Conservation (phyloP, 2,329 filamentous ascomycete genomes). For the Phialophora tarda region DNA sequence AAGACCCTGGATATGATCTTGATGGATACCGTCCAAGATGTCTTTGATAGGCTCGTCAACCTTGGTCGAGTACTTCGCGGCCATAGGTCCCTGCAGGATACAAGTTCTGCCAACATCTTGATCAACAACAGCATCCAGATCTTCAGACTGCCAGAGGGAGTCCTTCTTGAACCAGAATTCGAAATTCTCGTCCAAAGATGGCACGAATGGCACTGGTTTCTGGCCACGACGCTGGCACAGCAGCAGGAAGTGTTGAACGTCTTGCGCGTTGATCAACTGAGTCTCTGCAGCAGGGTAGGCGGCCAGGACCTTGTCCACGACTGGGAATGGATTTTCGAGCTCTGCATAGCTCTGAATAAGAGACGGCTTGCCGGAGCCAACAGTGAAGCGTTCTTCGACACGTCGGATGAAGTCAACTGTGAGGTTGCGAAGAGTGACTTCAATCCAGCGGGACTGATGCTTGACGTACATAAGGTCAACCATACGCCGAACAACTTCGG, state of each 20-base stretch:
- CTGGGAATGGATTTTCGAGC: constrained; percentile 77
- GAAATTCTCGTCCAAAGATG: constrained; percentile 93
- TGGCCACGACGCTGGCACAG: constrained; percentile 90
- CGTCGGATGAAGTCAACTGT: constrained; percentile 96
- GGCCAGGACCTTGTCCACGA: constrained; percentile 77
- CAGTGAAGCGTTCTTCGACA: constrained; percentile 93
- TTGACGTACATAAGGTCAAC: constrained; percentile 90
- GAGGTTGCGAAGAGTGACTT: constrained; percentile 78
- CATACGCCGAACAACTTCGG: constrained; percentile 83
- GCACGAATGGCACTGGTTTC: constrained; percentile 97
- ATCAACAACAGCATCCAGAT: constrained; percentile 90
- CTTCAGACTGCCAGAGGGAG: constrained; percentile 98
- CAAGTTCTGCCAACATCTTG: constrained; percentile 96
- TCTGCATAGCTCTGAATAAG: constrained; percentile 89
- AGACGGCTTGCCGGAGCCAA: constrained; percentile 72
- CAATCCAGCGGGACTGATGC: constrained; percentile 90
- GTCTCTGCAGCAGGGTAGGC: constrained; percentile 84
- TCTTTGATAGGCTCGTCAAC: constrained; percentile 94
- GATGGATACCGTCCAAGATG: constrained; percentile 88
- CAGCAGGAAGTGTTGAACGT: constrained; percentile 94
- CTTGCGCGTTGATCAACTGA: constrained; percentile 97
- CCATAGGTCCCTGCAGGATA: constrained; percentile 93
- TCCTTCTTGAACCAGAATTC: constrained; percentile 99
- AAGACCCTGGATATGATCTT: constrained; percentile 81
- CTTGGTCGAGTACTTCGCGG: constrained; percentile 84